Evolutionary conservation across 371 early-diverging fungal species (phyloP), one percentile per base, ranked within the genome.

Genomic region (Phascolomyces articulosus): DNA sequence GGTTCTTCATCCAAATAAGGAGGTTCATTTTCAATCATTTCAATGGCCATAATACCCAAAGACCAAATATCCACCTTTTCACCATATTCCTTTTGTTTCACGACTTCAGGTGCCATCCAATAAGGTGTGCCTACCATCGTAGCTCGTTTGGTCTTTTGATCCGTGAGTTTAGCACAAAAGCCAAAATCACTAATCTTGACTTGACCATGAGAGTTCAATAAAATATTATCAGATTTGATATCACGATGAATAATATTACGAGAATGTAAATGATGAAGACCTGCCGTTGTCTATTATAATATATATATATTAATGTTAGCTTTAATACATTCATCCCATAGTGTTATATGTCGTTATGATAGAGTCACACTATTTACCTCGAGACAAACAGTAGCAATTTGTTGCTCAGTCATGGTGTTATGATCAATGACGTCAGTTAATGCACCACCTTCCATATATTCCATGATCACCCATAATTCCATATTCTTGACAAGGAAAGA

Each of bases 401-500:
- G 96, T 34, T 83, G 78, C 80, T 98, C 98, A 26, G 86, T 85
- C 85, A 98, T 83, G 57, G 89, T 89, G 73, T 93, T 95, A 79
- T 92, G 90, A 66, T 97, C 97, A 74, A 98, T 96, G 24, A 97
- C 91, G 71, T 98, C 98, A 8, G 97, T 98, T 75, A 98, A 77
- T 11, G 97, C 90, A 34, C 99, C 99, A 29, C 97, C 98, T 74
- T 97, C 97, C 98, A 98, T 98, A 80, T 91, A 96, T 80, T 98
- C 99, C 96, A 98, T 96, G 26, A 98, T 91, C 9, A 98, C 96
- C 99, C 99, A 98, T 58, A 98, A 79, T 38, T 97, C 97, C 58
- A 78, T 79, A 58, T 83, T 83, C 66, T 84, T 87, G 53, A 95
- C 87, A 60, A 98, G 77, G 84, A 91, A 98, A 2, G 92, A 84